Conservation (phyloP, 1,284 basidiomycete genomes). For the Papiliotrema flavescens region DNA sequence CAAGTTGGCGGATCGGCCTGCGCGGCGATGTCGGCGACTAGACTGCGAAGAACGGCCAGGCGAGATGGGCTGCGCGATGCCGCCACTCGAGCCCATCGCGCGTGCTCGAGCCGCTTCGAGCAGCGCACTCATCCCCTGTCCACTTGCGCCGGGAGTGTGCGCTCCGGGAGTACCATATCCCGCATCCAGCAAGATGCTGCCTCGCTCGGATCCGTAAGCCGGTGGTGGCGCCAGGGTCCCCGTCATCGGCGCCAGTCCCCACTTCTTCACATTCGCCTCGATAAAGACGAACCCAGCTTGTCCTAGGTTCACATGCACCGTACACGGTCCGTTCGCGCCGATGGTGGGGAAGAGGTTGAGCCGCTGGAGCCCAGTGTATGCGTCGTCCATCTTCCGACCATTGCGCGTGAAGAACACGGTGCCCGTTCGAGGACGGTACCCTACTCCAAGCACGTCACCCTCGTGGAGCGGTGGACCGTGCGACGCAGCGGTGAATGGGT, state of each 20-base stretch:
- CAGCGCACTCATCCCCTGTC: slow-evolving; percentile 22
- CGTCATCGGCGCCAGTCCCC: slow-evolving; percentile 91
- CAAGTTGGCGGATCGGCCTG: slow-evolving; percentile 18
- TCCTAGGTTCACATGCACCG: slow-evolving; percentile 89
- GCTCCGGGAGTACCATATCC: slow-evolving; percentile 54
- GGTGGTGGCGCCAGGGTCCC: slow-evolving; percentile 93
- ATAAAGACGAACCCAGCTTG: slow-evolving; percentile 97
- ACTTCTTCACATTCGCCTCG: slow-evolving; percentile 97
- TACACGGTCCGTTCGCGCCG: slow-evolving; percentile 89
- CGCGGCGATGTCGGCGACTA: slow-evolving; percentile 27
- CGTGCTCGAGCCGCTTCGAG: slow-evolving; percentile 41
- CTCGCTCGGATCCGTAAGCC: slow-evolving; percentile 89
- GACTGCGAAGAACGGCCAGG: slow-evolving; percentile 17
- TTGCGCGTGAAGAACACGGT: slow-evolving; percentile 96
- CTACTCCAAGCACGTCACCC: slow-evolving; percentile 89
- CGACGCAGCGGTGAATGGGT: slow-evolving; percentile 83
- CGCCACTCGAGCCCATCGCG: background rate
- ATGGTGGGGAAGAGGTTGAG: slow-evolving; percentile 94
- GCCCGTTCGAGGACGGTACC: slow-evolving; percentile 88
- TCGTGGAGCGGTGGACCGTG: slow-evolving; percentile 85
- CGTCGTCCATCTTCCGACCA: slow-evolving; percentile 90
- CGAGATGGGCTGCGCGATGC: background rate
- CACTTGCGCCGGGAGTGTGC: slow-evolving; percentile 13
- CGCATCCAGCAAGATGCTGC: slow-evolving; percentile 87
- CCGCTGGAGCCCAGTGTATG: slow-evolving; percentile 77